Conservation (phyloP, 2,329 filamentous ascomycete species). For the Colletotrichum sp. region DNA sequence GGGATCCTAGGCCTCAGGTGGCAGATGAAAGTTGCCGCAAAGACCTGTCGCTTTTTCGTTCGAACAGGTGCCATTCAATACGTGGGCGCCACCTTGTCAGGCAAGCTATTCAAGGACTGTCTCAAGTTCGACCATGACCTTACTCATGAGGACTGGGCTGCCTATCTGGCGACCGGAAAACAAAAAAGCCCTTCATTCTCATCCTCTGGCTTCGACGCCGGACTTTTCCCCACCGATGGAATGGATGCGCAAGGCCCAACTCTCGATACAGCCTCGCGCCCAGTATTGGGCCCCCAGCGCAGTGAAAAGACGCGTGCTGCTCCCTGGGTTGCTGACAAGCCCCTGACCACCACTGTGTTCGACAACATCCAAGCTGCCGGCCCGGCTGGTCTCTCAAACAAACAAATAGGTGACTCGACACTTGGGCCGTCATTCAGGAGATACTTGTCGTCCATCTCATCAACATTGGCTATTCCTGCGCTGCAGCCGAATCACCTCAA, state of each 20-base stretch:
- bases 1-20: slow-evolving; percentile 59
- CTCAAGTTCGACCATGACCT: slow-evolving; percentile 64
- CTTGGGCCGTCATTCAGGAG: slow-evolving; percentile 35
- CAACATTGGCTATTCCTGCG: slow-evolving; percentile 28
- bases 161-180: slow-evolving; percentile 57
- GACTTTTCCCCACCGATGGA: neutral
- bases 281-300: neutral
- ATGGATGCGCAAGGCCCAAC: neutral
- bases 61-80: slow-evolving; percentile 61
- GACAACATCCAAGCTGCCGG: slow-evolving; percentile 38
- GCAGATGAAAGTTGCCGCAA: slow-evolving; percentile 66
- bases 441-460: slow-evolving; percentile 37
- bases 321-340: slow-evolving; percentile 37
- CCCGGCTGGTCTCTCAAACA: slow-evolving; percentile 34
- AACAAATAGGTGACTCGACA: slow-evolving; percentile 32
- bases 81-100: slow-evolving; percentile 59
- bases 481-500: slow-evolving; percentile 17
- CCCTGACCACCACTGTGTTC: slow-evolving; percentile 33
- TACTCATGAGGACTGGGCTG: slow-evolving; percentile 60
- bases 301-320: neutral
- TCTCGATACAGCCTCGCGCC: neutral
- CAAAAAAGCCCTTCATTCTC: slow-evolving; percentile 1
- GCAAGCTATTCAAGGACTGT: slow-evolving; percentile 65
- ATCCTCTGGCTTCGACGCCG: neutral
- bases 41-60: slow-evolving; percentile 63